Percentiles rank a stretch among this genome's conserved stretches.
Evolutionary conservation across 371 early-diverging fungal species (phyloP).

Genomic region (Enterocytospora artemiae): DNA sequence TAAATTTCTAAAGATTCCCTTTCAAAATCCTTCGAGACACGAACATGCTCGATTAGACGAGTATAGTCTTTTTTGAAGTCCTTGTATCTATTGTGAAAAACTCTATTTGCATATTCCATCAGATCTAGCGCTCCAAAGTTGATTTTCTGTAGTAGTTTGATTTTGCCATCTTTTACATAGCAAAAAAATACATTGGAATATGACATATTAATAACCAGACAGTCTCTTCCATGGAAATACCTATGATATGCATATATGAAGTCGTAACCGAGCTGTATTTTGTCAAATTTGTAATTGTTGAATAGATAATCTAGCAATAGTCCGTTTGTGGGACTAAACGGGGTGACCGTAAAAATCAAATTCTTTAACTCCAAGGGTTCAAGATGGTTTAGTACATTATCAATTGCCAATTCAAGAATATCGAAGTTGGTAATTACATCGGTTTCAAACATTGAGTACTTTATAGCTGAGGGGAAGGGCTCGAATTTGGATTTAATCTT

Average conservation of each 20-base stretch:
- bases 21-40: constrained; percentile 36
- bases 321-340: constrained; percentile 44
- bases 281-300: constrained; percentile 44
- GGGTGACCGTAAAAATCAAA: constrained; percentile 52
- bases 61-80: constrained; percentile 35
- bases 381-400: constrained; percentile 47
- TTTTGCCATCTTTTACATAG: constrained; percentile 13
- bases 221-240: constrained; percentile 20
- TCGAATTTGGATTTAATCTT: constrained; percentile 30
- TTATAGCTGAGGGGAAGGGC: constrained; percentile 9
- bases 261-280: constrained; percentile 53
- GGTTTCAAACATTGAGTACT: constrained; percentile 55
- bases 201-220: constrained; percentile 21
- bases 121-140: constrained; percentile 50
- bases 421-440: constrained; percentile 54
- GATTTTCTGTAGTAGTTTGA: constrained; percentile 51
- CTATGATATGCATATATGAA: constrained; percentile 49
- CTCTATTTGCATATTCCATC: constrained; percentile 39
- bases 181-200: constrained; percentile 15
- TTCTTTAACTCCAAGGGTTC: constrained; percentile 22
- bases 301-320: constrained; percentile 45
- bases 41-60: constrained; percentile 29
- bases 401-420: constrained; percentile 48
- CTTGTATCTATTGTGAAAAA: constrained; percentile 38
- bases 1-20: constrained; percentile 42